Evolutionary conservation across 257 asterid genomes (phyloP).

Genomic region (Solanum dulcamara): DNA sequence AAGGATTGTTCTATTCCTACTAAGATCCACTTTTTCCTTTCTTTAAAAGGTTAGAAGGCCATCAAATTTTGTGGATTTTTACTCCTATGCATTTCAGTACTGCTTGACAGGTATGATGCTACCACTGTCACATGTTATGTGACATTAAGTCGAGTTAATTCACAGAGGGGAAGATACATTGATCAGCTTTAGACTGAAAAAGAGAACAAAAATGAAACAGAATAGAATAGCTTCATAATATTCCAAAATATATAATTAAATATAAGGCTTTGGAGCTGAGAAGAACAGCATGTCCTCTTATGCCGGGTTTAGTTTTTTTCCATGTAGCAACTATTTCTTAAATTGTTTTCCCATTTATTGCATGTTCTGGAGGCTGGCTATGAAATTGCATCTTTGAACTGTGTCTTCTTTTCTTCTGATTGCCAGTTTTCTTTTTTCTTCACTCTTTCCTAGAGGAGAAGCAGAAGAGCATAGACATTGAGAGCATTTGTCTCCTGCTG

Average conservation of each 20-base stretch:
- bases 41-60: conserved; percentile 38
- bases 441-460: conserved; percentile 55
- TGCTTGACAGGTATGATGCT: conserved; percentile 53
- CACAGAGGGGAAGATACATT: neutral
- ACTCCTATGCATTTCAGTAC: conserved; percentile 52
- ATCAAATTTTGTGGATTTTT: conserved; percentile 48
- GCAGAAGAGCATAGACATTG: conserved; percentile 84
- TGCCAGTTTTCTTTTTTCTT: neutral
- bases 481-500: conserved; percentile 54
- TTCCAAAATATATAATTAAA: neutral
- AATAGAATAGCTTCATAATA: neutral
- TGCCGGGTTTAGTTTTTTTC: neutral
- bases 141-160: neutral
- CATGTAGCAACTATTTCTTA: neutral
- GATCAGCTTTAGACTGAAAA: neutral
- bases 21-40: neutral
- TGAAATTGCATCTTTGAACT: neutral
- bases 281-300: neutral
- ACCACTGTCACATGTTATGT: neutral
- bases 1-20: neutral
- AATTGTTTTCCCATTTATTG: neutral
- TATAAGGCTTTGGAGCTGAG: neutral
- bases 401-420: neutral
- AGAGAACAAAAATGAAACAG: neutral
- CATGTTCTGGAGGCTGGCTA: neutral